Conservation (phyloP, 345 rosid genomes). For the Pistacia atlantica region DNA sequence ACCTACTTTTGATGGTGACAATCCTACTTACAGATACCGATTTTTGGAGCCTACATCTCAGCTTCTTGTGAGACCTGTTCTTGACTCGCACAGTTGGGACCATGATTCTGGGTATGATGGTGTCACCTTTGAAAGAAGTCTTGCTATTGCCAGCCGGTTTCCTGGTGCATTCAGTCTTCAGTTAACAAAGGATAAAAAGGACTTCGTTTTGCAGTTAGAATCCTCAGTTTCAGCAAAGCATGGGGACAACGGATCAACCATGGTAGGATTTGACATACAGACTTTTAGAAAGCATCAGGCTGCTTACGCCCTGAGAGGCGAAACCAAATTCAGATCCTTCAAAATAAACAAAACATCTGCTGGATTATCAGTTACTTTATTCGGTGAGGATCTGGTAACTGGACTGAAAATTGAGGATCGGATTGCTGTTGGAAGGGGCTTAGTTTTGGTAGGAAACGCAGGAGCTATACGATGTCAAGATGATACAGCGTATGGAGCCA, state of each 20-base stretch:
- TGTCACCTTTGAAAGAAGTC: constrained; percentile 34
- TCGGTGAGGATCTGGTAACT: constrained; percentile 37
- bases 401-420: constrained; percentile 47
- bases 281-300: constrained; percentile 41
- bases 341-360: constrained; percentile 35
- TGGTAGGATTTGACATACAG: constrained; percentile 51
- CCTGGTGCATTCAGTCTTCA: constrained; percentile 38
- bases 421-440: constrained; percentile 36
- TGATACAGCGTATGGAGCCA: constrained; percentile 40
- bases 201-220: constrained; percentile 38
- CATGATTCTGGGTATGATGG: constrained; percentile 49
- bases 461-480: constrained; percentile 35
- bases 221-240: constrained; percentile 40
- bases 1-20: constrained; percentile 42
- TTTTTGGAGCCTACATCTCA: constrained; percentile 30
- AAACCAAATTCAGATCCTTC: constrained; percentile 34
- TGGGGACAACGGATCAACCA: constrained; percentile 35
- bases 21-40: constrained; percentile 39
- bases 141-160: constrained; percentile 25
- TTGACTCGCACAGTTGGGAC: constrained; percentile 43
- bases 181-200: constrained; percentile 45
- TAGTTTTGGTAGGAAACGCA: constrained; percentile 34
- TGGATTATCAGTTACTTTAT: constrained; percentile 34
- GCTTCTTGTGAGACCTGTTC: constrained; percentile 42
- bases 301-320: constrained; percentile 40